Base-by-base conservation (phyloP, 2,329 filamentous ascomycete species). In the Chaetomium strumarium region DNA sequence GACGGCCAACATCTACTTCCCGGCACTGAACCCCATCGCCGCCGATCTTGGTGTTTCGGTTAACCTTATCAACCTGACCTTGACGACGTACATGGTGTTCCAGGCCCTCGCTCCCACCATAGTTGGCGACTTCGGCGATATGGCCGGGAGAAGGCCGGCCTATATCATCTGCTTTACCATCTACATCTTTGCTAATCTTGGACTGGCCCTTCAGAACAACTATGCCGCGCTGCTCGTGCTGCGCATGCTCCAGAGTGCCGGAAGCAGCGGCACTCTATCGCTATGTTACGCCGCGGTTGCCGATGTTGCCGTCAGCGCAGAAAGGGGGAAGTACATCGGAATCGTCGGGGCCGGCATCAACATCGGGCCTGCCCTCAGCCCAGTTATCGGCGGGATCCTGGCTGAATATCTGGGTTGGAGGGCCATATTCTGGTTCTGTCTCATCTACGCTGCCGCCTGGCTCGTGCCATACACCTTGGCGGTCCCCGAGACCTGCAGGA, bases 271-370 rank as follows among this genome's bases (percentile, higher is more conserved):
- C 0, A 86, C 85, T 0, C 73, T 90, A n/a, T 84, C 87, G 0
- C 72, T 93, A 1, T 81, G 80, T 0, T 85, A 79, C 55, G 88
- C 83, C 2, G 81, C 90, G 1, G 79, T 91, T 13, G 83, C 85
- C 0, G 88, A 93, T 61, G 76, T 90, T 5, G 77, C 83, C 0
- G 81, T 84, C 0, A 82, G 78, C 42, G 76, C 79, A 0, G 85
- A 92, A 65, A 74, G 88, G 60, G 88, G 88, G 2, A 79, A 77
- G 51, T 91, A 87, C 63, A 84, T 91, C 71, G 86, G 81, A 46
- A 77, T 83, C 55, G 79, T 83, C n/a, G 78, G 76, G 31, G 75
- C 74, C 4, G 82, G 78, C 14, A 71, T 78, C 49, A 80, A 83
- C 3, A 62, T 86, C 30, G 77, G 76, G 0, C 76, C 77, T 2